Base-by-base conservation (phyloP, 179 eudicot genomes). In the Corrigiola litoralis region DNA sequence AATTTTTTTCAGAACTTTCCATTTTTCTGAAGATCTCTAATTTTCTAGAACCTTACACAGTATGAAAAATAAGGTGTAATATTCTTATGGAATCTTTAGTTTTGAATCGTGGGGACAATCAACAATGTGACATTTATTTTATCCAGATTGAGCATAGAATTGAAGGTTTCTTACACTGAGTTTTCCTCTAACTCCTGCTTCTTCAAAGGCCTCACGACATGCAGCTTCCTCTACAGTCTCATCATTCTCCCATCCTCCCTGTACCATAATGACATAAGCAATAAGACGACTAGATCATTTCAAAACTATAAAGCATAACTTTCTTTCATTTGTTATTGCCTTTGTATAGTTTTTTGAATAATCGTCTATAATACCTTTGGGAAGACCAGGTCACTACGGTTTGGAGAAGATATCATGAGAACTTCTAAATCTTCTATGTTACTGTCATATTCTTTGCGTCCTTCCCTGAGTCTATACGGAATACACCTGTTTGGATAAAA, bases 201-300 rank as follows among this genome's bases (percentile, higher is more conserved):
- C 87, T 62, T 83, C 87, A 12, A 77, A 53, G 23, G 87, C 87
- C 70, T 83, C 87, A 1, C 87, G 81, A 25, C 77, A 61, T 17
- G 87, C 87, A 24, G 87, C 87, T 72, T 80, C 75, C 61, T 80
- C 70, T 14, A 80, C 74, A 46, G 79, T 80, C 61, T 80, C 84
- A 41, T 82, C 87, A 51, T 78, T 70, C 53, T 82, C 84, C 84
- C 87, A 82, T 72, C 82, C 84, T 37, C 87, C 87, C 84, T 82
- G 20, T 21, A 55, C 36, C 42, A 38, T 10, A 42, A 40, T 16
- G 10, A 6, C 16, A 53, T 5, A 38, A 13, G 21, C 29, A 10
- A 59, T 51, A 14, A 38, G 28, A 5, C 4, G 16, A 21, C 8
- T 28, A 37, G 4, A 9, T 27, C 2, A 21, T 21, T 23, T 28